Evolutionary conservation across 2,329 filamentous ascomycete genomes (phyloP).

Genomic region (Dryadomyces quercus-mongolicae): DNA sequence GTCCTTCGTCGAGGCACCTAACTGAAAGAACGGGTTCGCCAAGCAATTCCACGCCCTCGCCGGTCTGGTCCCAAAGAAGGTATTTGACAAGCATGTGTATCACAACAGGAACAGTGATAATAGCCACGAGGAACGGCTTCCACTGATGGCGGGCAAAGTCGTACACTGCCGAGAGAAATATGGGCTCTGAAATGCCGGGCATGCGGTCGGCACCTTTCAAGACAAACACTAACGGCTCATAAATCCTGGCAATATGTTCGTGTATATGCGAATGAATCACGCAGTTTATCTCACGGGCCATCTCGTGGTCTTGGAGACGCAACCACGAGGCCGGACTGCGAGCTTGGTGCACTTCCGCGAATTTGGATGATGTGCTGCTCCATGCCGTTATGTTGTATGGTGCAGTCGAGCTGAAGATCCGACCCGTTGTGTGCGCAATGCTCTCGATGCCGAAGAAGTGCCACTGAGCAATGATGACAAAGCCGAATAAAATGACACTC

Average conservation of each 20-base stretch:
- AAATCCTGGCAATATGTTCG: conserved; percentile 62
- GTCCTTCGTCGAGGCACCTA: conserved; percentile 48
- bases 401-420: conserved; percentile 16
- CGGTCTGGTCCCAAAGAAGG: conserved; percentile 38
- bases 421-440: conserved; percentile 22
- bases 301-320: conserved; percentile 65
- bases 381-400: conserved; percentile 14
- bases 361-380: conserved; percentile 25
- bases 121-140: conserved; percentile 46
- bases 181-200: conserved; percentile 34
- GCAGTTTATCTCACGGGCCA: conserved; percentile 64
- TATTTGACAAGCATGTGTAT: conserved; percentile 64
- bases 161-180: conserved; percentile 45
- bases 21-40: conserved; percentile 42
- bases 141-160: conserved; percentile 55
- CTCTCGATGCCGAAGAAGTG: conserved; percentile 59
- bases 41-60: conserved; percentile 20
- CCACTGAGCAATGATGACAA: conserved; percentile 62
- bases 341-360: conserved; percentile 58
- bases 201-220: conserved; percentile 55
- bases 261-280: conserved; percentile 60
- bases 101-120: conserved; percentile 50
- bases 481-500: conserved; percentile 58
- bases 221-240: conserved; percentile 64
- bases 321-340: conserved; percentile 69